phyloP scores from a whole-genome alignment of 208 protist species.

The Phytomonas sp. region DNA sequence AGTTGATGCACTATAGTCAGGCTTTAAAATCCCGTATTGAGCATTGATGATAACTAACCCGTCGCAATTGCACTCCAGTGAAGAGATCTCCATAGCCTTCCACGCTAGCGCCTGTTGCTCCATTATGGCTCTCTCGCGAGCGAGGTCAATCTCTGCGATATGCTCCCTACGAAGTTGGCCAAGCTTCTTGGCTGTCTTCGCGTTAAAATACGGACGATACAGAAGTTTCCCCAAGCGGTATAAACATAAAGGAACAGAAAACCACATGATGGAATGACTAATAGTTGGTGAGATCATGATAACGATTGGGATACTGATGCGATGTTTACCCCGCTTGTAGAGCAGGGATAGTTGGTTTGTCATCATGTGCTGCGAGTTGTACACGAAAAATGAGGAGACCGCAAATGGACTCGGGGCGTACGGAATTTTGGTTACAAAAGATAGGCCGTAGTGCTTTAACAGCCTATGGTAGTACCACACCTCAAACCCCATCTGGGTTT shows the following conservation, averaged over 20 bases:
- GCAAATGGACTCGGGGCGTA: conserved; percentile 41
- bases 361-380: conserved; percentile 25
- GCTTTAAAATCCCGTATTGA: conserved; percentile 73
- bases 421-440: conserved; percentile 45
- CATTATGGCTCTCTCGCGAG: conserved; percentile 42
- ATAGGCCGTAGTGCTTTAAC: conserved; percentile 50
- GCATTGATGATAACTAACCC: conserved; percentile 85
- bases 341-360: conserved; percentile 64
- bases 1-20: conserved; percentile 17
- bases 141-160: conserved; percentile 65
- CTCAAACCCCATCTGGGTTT: conserved; percentile 48
- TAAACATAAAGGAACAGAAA: conserved; percentile 36
- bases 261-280: conserved; percentile 39
- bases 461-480: conserved; percentile 48
- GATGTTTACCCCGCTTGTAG: conserved; percentile 57
- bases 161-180: conserved; percentile 40
- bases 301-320: conserved; percentile 64
- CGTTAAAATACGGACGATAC: conserved; percentile 45
- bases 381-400: conserved; percentile 34
- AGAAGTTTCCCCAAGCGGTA: conserved; percentile 41
- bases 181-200: conserved; percentile 33
- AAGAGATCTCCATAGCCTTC: conserved; percentile 30
- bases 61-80: conserved; percentile 51
- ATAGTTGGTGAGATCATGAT: conserved; percentile 48
- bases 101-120: conserved; percentile 67